Evolutionary conservation across 306 rosid species (phyloP).

Genomic region (Aeschynomene evenia): DNA sequence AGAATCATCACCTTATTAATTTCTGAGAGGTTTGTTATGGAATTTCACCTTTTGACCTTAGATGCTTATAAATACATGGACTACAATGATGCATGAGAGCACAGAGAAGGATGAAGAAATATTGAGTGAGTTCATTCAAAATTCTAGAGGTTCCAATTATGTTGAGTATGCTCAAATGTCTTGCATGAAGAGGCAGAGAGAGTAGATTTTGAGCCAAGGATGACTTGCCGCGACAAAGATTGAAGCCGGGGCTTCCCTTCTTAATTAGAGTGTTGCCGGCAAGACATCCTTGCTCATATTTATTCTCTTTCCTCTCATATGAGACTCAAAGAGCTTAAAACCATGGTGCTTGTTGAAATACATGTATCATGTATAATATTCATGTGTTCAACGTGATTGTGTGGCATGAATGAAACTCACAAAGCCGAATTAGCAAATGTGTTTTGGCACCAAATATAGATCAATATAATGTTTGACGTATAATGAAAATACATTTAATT

Average conservation of each 20-base stretch:
- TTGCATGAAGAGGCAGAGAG: conserved; percentile 37
- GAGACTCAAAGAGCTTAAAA: conserved; percentile 21
- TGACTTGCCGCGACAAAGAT: conserved; percentile 46
- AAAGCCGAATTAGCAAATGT: no score
- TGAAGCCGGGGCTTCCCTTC: no score
- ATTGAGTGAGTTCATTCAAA: background rate
- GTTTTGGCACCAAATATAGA: no score
- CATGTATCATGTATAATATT: no score
- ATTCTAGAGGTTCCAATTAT: background rate
- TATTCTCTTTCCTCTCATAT: conserved; percentile 37
- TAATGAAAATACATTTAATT: no score
- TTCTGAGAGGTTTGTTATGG: background rate
- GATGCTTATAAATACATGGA: conserved; percentile 31
- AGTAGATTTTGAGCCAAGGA: conserved; percentile 51
- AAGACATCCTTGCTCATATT: conserved; percentile 27
- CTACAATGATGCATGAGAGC: background rate
- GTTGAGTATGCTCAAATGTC: conserved; percentile 27
- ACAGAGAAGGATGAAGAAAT: background rate
- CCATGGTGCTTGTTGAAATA: background rate
- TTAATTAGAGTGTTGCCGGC: conserved; percentile 18
- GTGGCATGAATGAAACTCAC: background rate
- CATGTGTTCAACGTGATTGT: no score
- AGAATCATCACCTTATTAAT: no score
- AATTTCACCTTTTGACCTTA: conserved; percentile 34
- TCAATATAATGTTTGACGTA: no score